phyloP scores from a whole-genome alignment of 1,284 basidiomycete species.

The Boletus smithii region DNA sequence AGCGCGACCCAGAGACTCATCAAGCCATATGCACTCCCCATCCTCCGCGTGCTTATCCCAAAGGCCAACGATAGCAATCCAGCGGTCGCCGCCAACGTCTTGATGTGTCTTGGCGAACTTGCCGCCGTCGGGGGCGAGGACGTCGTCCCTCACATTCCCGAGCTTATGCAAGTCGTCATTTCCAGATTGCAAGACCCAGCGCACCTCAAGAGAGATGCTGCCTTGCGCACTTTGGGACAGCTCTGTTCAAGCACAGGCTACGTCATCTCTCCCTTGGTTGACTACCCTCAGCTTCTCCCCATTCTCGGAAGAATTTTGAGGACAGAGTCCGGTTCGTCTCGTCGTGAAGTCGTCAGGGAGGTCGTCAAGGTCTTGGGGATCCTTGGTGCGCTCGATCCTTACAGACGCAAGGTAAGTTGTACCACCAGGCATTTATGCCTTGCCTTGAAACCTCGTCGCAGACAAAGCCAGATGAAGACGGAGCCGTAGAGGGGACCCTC shows the following conservation, averaged over 20 bases:
- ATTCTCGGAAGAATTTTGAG: constrained; percentile 85
- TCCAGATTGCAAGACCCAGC: constrained; percentile 85
- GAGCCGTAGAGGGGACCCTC: constrained; percentile 64
- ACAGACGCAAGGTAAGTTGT: constrained; percentile 77
- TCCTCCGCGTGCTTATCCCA: constrained; percentile 87
- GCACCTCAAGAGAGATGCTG: constrained; percentile 87
- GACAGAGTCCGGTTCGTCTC: constrained; percentile 79
- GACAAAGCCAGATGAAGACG: constrained; percentile 77
- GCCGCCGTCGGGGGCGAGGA: constrained; percentile 94
- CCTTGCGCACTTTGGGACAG: constrained; percentile 91
- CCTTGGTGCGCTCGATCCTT: constrained; percentile 96
- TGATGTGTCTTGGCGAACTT: constrained; percentile 94
- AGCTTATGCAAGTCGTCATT: constrained; percentile 90
- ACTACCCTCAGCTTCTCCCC: constrained; percentile 89
- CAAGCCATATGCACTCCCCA: constrained; percentile 96
- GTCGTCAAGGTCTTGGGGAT: constrained; percentile 94
- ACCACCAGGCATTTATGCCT: not conserved
- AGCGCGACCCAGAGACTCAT: constrained; percentile 91
- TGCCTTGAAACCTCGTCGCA: constrained; percentile 28
- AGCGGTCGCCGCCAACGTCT: constrained; percentile 87
- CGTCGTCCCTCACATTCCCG: constrained; percentile 76
- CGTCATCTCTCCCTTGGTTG: constrained; percentile 87
- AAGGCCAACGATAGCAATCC: constrained; percentile 86
- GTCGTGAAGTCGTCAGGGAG: constrained; percentile 90
- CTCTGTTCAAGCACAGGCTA: constrained; percentile 95